phyloP scores from a whole-genome alignment of 2,329 filamentous ascomycete genomes.

The Colletotrichum simmondsii region DNA sequence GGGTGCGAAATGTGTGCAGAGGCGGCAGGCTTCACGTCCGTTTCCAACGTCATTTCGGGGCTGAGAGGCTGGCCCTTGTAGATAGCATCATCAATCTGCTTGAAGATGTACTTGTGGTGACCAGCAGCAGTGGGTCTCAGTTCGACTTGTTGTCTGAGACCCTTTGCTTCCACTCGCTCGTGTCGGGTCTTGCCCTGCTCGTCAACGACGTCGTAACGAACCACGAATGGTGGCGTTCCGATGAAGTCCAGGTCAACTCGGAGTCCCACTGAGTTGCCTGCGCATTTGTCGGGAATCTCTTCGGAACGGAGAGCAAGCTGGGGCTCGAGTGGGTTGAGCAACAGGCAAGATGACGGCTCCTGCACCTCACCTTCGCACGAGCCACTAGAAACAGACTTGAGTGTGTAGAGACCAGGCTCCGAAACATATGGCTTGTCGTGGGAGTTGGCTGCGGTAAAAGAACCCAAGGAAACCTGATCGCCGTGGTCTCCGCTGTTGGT shows the following conservation, averaged over 20 bases:
- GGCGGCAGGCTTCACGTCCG: constrained; percentile 93
- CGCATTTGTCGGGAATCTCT: constrained; percentile 93
- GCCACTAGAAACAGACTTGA: constrained; percentile 82
- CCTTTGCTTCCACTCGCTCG: constrained; percentile 59
- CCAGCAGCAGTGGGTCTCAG: constrained; percentile 85
- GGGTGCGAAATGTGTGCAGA: constrained; percentile 76
- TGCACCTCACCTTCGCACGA: constrained; percentile 89
- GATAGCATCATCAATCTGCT: constrained; percentile 82
- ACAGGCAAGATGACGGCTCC: constrained; percentile 92
- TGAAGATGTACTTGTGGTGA: constrained; percentile 87
- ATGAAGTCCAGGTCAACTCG: constrained; percentile 89
- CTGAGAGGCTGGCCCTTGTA: constrained; percentile 76
- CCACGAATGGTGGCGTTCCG: constrained; percentile 90
- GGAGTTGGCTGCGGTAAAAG: constrained; percentile 69
- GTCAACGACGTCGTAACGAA: constrained; percentile 80
- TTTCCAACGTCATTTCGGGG: constrained; percentile 75
- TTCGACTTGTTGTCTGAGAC: constrained; percentile 84
- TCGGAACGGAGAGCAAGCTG: constrained; percentile 78
- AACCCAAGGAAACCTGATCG: constrained; percentile 65
- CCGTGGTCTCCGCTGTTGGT: constrained; percentile 77
- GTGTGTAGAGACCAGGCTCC: constrained; percentile 85
- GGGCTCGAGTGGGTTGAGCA: constrained; percentile 92
- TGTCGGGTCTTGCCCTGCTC: constrained; percentile 61
- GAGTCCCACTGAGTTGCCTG: constrained; percentile 91
- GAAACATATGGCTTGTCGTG: constrained; percentile 75